These are phyloP conservation scores for Fusarium vanettenii DNA, from an alignment of 2,329 filamentous ascomycete genomes.

Conservation along the genomic window DNA sequence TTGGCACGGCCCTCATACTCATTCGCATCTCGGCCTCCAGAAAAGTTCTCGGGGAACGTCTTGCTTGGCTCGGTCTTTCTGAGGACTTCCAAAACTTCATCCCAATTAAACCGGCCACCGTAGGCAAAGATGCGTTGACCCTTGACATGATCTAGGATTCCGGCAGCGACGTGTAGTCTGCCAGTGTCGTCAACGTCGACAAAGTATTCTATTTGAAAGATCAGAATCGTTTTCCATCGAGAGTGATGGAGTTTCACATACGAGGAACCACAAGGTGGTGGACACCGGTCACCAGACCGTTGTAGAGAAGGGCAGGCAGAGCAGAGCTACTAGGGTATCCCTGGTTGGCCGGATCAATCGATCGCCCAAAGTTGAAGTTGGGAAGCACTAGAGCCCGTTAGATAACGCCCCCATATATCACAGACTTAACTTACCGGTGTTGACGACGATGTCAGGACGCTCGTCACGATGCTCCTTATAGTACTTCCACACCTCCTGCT, in stretches of 20 bases:
- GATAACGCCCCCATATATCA: fast-evolving
- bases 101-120: conserved; percentile 59
- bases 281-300: conserved; percentile 16
- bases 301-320: conserved; percentile 32
- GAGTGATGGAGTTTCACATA: background rate
- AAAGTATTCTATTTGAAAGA: conserved; percentile 51
- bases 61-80: conserved; percentile 33
- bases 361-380: conserved; percentile 41
- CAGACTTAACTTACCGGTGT: conserved; percentile 22
- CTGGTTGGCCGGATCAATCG: conserved; percentile 34
- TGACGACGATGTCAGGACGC: conserved; percentile 44
- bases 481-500: conserved; percentile 54
- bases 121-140: conserved; percentile 67
- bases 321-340: conserved; percentile 38
- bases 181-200: conserved; percentile 62
- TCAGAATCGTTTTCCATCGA: background rate
- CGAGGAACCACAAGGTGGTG: conserved; percentile 2
- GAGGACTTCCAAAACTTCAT: conserved; percentile 50
- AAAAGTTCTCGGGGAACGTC: conserved; percentile 41
- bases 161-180: conserved; percentile 63
- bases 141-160: conserved; percentile 57
- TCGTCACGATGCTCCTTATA: conserved; percentile 30
- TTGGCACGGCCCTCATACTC: conserved; percentile 22
- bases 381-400: conserved; percentile 39
- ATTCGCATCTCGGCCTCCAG: conserved; percentile 12